These are phyloP conservation scores for Daldinia bambusicola DNA, from an alignment of 495 filamentous ascomycete genomes.

Conservation along the genomic window DNA sequence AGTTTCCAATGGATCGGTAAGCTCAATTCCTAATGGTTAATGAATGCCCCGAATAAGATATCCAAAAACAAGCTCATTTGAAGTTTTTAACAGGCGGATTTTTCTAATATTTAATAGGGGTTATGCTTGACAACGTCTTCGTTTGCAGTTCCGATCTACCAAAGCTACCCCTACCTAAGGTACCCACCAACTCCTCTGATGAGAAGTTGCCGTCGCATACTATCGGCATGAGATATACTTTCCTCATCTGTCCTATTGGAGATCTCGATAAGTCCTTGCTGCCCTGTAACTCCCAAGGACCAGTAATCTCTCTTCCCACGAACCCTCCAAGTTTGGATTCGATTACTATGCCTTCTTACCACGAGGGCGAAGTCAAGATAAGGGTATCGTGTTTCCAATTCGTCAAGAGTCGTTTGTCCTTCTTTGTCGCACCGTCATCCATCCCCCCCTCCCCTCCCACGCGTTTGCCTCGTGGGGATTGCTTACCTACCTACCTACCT, in stretches of 20 bases:
- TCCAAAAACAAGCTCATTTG: too few relatives aligned
- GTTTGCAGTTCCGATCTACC: too few relatives aligned
- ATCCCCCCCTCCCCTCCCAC: too few relatives aligned
- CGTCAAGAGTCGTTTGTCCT: neutral
- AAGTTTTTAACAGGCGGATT: neutral
- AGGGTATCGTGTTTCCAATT: neutral
- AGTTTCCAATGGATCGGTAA: neutral
- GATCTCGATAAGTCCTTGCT: neutral
- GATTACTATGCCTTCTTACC: neutral
- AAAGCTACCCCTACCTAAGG: too few relatives aligned
- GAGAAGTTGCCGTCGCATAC: conserved; percentile 13
- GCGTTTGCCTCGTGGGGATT: neutral
- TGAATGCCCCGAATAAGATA: too few relatives aligned
- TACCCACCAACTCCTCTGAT: too few relatives aligned
- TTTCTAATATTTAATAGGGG: neutral
- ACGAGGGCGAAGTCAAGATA: conserved; percentile 1
- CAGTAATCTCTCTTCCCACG: neutral
- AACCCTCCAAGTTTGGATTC: neutral
- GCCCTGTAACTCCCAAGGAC: neutral
- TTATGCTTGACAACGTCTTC: too few relatives aligned
- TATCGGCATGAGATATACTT: conserved; percentile 36
- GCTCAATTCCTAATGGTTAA: too few relatives aligned
- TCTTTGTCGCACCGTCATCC: neutral
- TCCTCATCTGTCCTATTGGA: neutral
- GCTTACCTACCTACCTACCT: too few relatives aligned